Evolutionary conservation across 805 yeast genomes (phyloP).

Genomic region (Osmozyma mogii): DNA sequence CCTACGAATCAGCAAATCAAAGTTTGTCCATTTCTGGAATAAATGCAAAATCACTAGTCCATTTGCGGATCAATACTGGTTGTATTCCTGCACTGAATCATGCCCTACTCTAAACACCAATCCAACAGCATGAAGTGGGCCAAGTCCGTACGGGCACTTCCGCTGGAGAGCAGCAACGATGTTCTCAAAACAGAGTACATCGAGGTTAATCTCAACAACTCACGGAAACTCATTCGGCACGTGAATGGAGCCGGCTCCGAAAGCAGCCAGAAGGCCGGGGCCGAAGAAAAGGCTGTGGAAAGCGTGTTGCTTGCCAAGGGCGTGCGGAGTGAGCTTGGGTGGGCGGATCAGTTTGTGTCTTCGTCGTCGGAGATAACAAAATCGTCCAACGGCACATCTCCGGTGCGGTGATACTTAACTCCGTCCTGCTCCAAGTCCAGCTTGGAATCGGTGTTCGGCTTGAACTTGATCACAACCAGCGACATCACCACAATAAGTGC

Average conservation of each 20-base stretch:
- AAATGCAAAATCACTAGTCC: too few relatives aligned
- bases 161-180: constrained; percentile 24
- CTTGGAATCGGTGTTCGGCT: constrained; percentile 20
- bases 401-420: constrained; percentile 11
- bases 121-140: constrained; percentile 17
- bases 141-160: constrained; percentile 23
- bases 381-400: constrained; percentile 11
- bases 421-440: constrained; percentile 1
- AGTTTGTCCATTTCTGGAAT: too few relatives aligned
- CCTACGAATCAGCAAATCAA: too few relatives aligned
- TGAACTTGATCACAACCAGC: constrained; percentile 45
- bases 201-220: constrained; percentile 31
- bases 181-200: constrained; percentile 27
- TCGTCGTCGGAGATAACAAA: constrained; percentile 11
- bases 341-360: constrained; percentile 8
- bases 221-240: constrained; percentile 23
- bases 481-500: constrained; percentile 61
- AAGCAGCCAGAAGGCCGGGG: constrained; percentile 1
- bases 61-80: too few relatives aligned
- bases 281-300: constrained; percentile 3
- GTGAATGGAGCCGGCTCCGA: constrained; percentile 10
- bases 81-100: too few relatives aligned
- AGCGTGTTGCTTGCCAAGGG: constrained; percentile 5
- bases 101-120: not conserved
- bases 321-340: constrained; percentile 6